phyloP scores from a whole-genome alignment of 768 basidiomycete genomes.

The Lactarius trivialis region DNA sequence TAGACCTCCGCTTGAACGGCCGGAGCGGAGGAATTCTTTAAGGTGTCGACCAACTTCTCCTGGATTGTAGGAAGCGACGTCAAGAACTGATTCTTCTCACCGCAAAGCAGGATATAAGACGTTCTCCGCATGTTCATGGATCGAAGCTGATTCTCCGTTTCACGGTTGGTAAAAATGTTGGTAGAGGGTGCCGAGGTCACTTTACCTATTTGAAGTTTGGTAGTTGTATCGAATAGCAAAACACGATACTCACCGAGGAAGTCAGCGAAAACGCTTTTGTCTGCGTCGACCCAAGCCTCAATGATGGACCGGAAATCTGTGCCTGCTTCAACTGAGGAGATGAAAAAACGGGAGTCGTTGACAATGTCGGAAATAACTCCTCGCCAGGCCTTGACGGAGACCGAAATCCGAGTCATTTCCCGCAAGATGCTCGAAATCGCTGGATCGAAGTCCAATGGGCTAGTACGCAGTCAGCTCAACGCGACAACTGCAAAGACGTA shows the following conservation, averaged over 20 bases:
- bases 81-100: constrained; percentile 87
- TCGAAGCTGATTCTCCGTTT: constrained; percentile 85
- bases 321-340: constrained; percentile 50
- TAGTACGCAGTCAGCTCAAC: constrained; percentile 27
- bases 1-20: constrained; percentile 93
- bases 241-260: constrained; percentile 54
- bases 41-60: constrained; percentile 90
- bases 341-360: constrained; percentile 84
- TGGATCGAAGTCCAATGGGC: constrained; percentile 73
- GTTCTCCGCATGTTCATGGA: constrained; percentile 83
- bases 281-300: constrained; percentile 73
- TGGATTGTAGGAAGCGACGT: constrained; percentile 90
- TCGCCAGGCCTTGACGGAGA: constrained; percentile 80
- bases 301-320: constrained; percentile 71
- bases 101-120: constrained; percentile 79
- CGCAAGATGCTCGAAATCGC: constrained; percentile 59
- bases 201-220: constrained; percentile 44
- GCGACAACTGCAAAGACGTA: not conserved
- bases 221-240: constrained; percentile 20
- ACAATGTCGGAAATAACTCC: constrained; percentile 72
- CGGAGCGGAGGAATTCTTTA: constrained; percentile 72
- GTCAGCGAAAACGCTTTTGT: constrained; percentile 82
- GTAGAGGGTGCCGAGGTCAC: constrained; percentile 82
- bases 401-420: constrained; percentile 74
- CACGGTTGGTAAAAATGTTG: constrained; percentile 93